phyloP scores from a whole-genome alignment of 2,329 filamentous ascomycete genomes.

The Dothistroma pini region DNA sequence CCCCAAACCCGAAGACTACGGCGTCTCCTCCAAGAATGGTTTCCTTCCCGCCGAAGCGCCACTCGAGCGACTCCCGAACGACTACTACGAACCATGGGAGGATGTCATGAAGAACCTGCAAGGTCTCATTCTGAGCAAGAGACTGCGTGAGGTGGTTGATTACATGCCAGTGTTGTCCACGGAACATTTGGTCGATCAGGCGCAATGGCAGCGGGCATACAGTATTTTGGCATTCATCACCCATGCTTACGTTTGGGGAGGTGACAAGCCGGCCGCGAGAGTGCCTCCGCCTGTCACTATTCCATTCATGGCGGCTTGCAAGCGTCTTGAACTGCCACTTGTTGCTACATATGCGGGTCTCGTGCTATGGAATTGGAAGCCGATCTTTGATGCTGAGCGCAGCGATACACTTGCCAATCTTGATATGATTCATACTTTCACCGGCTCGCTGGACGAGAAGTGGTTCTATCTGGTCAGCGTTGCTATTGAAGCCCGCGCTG shows the following conservation, averaged over 20 bases:
- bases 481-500: slow-evolving; percentile 89
- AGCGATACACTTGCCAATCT: slow-evolving; percentile 85
- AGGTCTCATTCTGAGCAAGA: slow-evolving; percentile 76
- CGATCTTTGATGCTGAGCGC: slow-evolving; percentile 77
- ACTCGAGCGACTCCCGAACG: slow-evolving; percentile 74
- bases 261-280: slow-evolving; percentile 63
- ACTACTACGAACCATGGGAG: slow-evolving; percentile 96
- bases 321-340: slow-evolving; percentile 72
- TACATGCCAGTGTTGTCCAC: slow-evolving; percentile 80
- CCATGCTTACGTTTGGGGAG: slow-evolving; percentile 89
- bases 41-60: slow-evolving; percentile 83
- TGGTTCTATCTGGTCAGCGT: slow-evolving; percentile 98
- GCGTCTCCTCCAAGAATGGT: slow-evolving; percentile 71
- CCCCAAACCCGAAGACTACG: slow-evolving; percentile 67
- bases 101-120: slow-evolving; percentile 80
- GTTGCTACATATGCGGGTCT: slow-evolving; percentile 92
- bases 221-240: slow-evolving; percentile 72
- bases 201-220: slow-evolving; percentile 90
- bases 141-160: slow-evolving; percentile 75
- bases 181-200: slow-evolving; percentile 71
- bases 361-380: slow-evolving; percentile 96
- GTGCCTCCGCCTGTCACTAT: slow-evolving; percentile 79
- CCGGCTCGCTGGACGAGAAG: slow-evolving; percentile 90
- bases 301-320: slow-evolving; percentile 73
- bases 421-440: slow-evolving; percentile 83